Evolutionary conservation across 345 rosid genomes (phyloP).

Genomic region (Murraya koenigii): DNA sequence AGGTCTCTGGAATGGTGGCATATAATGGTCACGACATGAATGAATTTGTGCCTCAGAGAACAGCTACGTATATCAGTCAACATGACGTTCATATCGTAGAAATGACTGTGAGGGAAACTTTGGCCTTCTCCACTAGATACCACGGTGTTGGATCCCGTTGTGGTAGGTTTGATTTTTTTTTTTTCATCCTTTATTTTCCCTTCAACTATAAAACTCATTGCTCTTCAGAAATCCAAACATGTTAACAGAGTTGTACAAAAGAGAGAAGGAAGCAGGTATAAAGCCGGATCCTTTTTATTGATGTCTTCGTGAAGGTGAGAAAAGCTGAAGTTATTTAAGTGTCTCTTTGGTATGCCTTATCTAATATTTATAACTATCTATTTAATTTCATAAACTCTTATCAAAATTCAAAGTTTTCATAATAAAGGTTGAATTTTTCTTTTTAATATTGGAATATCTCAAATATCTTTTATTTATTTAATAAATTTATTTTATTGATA

Average conservation of each 20-base stretch:
- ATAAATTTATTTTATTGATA: no score
- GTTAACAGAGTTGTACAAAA: slow-evolving; percentile 61
- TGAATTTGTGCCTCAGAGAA: slow-evolving; percentile 40
- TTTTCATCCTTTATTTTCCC: no score
- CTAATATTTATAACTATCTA: no score
- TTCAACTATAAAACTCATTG: background rate
- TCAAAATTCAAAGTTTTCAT: rapidly evolving
- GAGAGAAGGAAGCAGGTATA: slow-evolving; percentile 75
- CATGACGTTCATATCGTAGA: slow-evolving; percentile 53
- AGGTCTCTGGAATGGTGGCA: slow-evolving; percentile 56
- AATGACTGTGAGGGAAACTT: slow-evolving; percentile 74
- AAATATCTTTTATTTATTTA: no score
- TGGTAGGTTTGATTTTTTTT: slow-evolving; percentile 22
- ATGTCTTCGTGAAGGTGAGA: slow-evolving; percentile 72
- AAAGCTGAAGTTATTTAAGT: background rate
- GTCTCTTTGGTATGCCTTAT: no score
- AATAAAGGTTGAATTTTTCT: no score
- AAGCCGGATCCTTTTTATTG: slow-evolving; percentile 79
- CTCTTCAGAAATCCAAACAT: background rate
- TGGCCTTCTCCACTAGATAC: slow-evolving; percentile 75
- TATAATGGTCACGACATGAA: slow-evolving; percentile 54
- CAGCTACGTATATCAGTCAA: no score
- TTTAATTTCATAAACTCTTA: no score
- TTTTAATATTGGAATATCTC: no score
- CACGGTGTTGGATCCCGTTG: slow-evolving; percentile 39